Percentiles rank a stretch among this genome's conserved stretches.
Evolutionary conservation across 1,284 basidiomycete species (phyloP).

Genomic region (Irpex lacteus): DNA sequence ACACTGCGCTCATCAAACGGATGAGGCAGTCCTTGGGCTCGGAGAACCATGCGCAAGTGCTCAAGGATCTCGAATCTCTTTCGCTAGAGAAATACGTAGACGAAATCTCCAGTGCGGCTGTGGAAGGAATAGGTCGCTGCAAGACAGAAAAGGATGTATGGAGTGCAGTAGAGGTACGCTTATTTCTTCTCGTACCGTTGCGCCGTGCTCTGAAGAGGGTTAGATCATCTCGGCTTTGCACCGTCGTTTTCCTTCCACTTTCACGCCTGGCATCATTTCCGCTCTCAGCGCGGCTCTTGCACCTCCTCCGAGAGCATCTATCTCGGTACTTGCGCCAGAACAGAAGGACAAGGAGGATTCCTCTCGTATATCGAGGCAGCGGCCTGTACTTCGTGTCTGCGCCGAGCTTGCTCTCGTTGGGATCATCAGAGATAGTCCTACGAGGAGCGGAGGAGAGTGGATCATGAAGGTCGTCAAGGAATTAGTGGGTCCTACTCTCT

Average conservation of each 20-base stretch:
- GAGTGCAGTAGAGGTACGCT: conserved; percentile 84
- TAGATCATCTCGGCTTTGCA: conserved; percentile 83
- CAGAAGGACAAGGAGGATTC: conserved; percentile 94
- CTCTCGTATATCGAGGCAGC: conserved; percentile 76
- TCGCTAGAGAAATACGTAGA: conserved; percentile 96
- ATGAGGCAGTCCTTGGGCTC: conserved; percentile 77
- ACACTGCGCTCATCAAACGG: conserved; percentile 91
- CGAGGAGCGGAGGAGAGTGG: conserved; percentile 80
- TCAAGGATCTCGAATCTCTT: conserved; percentile 89
- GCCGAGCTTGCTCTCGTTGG: conserved; percentile 90
- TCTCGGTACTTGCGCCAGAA: conserved; percentile 65
- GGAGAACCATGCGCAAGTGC: conserved; percentile 80
- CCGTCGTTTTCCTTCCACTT: conserved; percentile 78
- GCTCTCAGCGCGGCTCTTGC: conserved; percentile 67
- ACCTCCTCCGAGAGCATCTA: conserved; percentile 55
- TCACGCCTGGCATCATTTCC: conserved; percentile 72
- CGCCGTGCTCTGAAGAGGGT: conserved; percentile 1
- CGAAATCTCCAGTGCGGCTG: conserved; percentile 84
- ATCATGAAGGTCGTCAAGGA: conserved; percentile 80
- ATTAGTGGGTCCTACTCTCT: conserved; percentile 53
- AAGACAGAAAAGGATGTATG: conserved; percentile 89
- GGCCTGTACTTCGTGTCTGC: conserved; percentile 82
- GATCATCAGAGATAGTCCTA: conserved; percentile 66
- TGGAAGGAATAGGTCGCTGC: conserved; percentile 85
- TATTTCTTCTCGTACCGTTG: conserved; percentile 7